These are phyloP conservation scores for Lablab purpureus DNA, from an alignment of 306 rosid species.

Conservation along the genomic window DNA sequence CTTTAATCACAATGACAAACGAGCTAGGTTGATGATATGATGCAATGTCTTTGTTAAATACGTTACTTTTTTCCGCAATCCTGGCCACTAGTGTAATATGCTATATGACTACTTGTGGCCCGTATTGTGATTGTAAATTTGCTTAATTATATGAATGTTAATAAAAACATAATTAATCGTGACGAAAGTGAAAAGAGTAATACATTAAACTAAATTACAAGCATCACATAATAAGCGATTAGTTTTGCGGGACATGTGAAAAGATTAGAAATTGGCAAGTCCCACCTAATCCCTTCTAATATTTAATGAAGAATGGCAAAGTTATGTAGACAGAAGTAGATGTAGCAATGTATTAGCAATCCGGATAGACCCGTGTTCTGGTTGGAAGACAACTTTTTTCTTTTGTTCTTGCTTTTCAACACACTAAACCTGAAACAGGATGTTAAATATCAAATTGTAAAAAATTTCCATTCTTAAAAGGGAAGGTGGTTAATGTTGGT, in stretches of 20 bases:
- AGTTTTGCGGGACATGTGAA: background rate
- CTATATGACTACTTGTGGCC: conserved; percentile 4
- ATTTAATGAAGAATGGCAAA: conserved; percentile 17
- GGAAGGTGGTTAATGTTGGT: conserved; percentile 4
- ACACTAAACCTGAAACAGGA: conserved; percentile 29
- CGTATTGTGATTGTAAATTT: background rate
- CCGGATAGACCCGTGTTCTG: conserved; percentile 15
- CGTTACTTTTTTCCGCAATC: background rate
- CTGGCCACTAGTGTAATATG: conserved; percentile 2
- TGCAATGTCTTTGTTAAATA: background rate
- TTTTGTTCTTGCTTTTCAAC: conserved; percentile 30
- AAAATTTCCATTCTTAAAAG: conserved; percentile 8
- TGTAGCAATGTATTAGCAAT: conserved; percentile 1
- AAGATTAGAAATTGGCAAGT: background rate
- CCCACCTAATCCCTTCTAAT: conserved; percentile 8
- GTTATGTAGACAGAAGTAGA: background rate
- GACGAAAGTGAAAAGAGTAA: conserved; percentile 8
- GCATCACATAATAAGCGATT: background rate
- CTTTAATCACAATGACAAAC: conserved; percentile 17
- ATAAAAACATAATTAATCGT: conserved; percentile 14
- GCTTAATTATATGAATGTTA: background rate
- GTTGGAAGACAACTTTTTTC: background rate
- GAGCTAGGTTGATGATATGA: conserved; percentile 23
- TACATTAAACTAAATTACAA: conserved; percentile 15
- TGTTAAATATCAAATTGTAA: conserved; percentile 1